Evolutionary conservation across 176 grass and related monocot species (phyloP).

Genomic region (Neostapfia colusana): DNA sequence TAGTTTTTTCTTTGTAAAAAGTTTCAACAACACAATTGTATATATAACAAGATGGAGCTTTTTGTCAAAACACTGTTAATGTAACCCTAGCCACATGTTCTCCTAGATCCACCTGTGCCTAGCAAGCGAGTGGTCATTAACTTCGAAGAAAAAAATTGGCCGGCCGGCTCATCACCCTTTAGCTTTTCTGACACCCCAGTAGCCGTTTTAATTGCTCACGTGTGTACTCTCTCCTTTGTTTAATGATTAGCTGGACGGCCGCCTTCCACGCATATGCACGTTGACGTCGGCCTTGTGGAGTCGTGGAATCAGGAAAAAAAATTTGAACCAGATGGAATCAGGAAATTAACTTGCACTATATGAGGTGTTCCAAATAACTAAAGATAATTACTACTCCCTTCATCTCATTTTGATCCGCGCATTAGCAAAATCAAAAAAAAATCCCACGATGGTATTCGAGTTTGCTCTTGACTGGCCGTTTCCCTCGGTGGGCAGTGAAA

Average conservation of each 20-base stretch:
- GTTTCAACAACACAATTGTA: neutral
- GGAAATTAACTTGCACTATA: neutral
- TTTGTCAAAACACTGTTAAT: neutral
- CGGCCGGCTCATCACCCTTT: neutral
- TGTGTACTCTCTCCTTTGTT: neutral
- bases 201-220: neutral
- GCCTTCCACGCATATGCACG: constrained; percentile 11
- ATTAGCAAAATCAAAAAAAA: too few species aligned
- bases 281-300: neutral
- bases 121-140: neutral
- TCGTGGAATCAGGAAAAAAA: neutral
- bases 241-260: constrained; percentile 34
- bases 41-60: neutral
- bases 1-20: neutral
- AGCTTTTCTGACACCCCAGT: constrained; percentile 31
- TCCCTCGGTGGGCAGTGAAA: too few species aligned
- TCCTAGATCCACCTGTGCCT: neutral
- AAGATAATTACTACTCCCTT: too few species aligned
- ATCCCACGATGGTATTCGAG: too few species aligned
- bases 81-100: constrained; percentile 19
- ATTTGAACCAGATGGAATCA: too few species aligned
- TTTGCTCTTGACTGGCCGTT: too few species aligned
- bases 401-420: too few species aligned
- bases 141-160: neutral
- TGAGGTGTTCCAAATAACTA: too few species aligned